These are phyloP conservation scores for Micractinium sp. DNA, from an alignment of 139 green algal species.

Conservation along the genomic window DNA sequence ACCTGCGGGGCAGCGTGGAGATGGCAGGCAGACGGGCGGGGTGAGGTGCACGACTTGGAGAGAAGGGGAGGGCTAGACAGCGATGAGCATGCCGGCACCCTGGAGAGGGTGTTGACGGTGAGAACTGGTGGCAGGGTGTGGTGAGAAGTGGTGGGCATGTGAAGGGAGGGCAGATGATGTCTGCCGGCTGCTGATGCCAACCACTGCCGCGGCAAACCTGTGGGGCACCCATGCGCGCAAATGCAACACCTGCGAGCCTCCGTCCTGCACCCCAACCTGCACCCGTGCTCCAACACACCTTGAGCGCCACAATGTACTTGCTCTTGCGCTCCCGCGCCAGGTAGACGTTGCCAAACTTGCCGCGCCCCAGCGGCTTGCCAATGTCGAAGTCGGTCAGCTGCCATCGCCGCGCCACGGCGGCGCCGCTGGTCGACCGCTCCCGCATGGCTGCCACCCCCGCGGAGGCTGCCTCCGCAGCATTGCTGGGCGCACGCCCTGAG, in stretches of 20 bases:
- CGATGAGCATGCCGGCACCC: background rate
- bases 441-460: background rate
- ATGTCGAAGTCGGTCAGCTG: constrained; percentile 97
- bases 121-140: background rate
- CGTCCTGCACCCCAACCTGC: background rate
- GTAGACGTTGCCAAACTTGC: constrained; percentile 99
- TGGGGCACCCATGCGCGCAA: background rate
- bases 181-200: too few relatives aligned
- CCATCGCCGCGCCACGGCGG: constrained; percentile 64
- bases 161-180: too few relatives aligned
- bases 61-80: background rate
- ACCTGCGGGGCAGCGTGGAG: constrained; percentile 63
- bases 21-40: too few relatives aligned
- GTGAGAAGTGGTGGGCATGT: too few relatives aligned
- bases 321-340: constrained; percentile 91
- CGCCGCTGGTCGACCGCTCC: constrained; percentile 12
- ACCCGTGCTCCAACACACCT: constrained; percentile 72
- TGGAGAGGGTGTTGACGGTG: background rate
- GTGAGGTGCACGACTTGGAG: too few relatives aligned
- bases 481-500: background rate
- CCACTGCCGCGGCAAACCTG: too few relatives aligned
- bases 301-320: constrained; percentile 96
- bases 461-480: background rate
- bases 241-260: background rate
- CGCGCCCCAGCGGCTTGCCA: constrained; percentile 91